Percentiles rank a stretch among this genome's conserved stretches.
Evolutionary conservation across 2,329 filamentous ascomycete genomes (phyloP).

Genomic region (Fusarium vanettenii): DNA sequence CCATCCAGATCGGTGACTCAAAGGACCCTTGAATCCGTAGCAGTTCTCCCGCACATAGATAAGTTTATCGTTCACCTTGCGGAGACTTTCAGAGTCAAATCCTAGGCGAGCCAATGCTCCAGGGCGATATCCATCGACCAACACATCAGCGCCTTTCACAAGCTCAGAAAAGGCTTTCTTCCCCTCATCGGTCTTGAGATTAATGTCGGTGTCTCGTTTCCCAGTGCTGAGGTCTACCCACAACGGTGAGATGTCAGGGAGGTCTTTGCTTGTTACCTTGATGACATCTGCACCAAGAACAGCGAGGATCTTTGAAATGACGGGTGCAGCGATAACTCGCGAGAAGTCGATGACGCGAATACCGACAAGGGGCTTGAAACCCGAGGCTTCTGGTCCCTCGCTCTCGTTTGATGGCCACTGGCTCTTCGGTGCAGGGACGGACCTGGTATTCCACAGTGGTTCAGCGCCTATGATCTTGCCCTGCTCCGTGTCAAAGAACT

Average conservation of each 20-base stretch:
- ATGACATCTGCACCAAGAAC: not conserved
- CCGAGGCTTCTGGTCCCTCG: not conserved
- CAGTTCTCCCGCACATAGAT: not conserved
- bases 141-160: not conserved
- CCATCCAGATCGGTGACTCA: not conserved
- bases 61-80: not conserved
- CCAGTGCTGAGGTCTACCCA: not conserved
- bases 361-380: not conserved
- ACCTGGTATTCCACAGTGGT: not conserved
- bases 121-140: not conserved
- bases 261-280: not conserved
- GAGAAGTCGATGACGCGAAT: not conserved
- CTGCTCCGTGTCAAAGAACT: constrained; percentile 45
- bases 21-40: not conserved
- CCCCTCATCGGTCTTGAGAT: not conserved
- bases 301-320: not conserved
- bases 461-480: constrained; percentile 16
- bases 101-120: not conserved
- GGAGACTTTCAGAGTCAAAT: not conserved
- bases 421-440: not conserved
- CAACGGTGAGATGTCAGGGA: not conserved
- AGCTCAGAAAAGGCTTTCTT: not conserved
- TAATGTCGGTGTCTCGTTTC: not conserved
- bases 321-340: not conserved
- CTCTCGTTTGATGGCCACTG: not conserved